Conservation (phyloP, 1,284 basidiomycete species). For the Fomitopsis betulina region DNA sequence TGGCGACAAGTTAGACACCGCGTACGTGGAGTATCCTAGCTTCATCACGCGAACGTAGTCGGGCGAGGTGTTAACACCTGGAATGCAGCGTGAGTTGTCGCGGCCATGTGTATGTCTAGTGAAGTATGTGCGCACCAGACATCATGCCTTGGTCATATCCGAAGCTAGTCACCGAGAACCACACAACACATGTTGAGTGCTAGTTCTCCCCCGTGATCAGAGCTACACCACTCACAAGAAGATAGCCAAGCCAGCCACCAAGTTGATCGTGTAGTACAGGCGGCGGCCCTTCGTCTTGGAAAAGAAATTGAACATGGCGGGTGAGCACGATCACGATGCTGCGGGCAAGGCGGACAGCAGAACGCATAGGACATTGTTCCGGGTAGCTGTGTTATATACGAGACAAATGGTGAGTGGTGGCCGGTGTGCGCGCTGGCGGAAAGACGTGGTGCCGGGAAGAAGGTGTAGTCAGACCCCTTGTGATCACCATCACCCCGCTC, state of each 20-base stretch:
- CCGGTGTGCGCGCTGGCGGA: neutral
- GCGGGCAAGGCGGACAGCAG: neutral
- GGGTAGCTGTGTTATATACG: neutral
- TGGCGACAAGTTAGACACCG: no score
- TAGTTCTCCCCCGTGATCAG: neutral
- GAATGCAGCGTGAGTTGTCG: no score
- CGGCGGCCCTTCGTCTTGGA: slow-evolving; percentile 20
- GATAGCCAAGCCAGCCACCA: no score
- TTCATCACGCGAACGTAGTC: no score
- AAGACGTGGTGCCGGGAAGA: neutral
- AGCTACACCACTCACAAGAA: neutral
- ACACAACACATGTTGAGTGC: no score
- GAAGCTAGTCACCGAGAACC: no score
- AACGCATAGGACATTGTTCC: neutral
- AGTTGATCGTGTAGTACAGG: neutral
- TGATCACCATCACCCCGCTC: neutral
- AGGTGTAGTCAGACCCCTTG: neutral
- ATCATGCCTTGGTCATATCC: no score
- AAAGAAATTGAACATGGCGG: slow-evolving; percentile 14
- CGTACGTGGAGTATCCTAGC: no score
- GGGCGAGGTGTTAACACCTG: no score
- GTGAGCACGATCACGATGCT: neutral
- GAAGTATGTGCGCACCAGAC: no score
- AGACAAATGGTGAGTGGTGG: neutral
- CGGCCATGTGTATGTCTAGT: no score